These are phyloP conservation scores for Ogataea corticis DNA, from an alignment of 805 yeast genomes.

Conservation along the genomic window DNA sequence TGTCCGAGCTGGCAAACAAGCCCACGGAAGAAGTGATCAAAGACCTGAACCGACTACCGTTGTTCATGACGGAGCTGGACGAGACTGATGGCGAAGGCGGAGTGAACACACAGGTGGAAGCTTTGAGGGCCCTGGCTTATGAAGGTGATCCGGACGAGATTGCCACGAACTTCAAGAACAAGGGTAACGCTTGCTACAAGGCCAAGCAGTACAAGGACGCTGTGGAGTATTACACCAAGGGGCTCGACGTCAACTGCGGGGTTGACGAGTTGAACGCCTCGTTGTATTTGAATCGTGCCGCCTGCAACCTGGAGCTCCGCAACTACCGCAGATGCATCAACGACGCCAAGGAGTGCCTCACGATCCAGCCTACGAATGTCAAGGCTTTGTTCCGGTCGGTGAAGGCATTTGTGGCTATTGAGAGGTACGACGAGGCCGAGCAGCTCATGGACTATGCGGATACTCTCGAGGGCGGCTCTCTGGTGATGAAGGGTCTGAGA, in stretches of 20 bases:
- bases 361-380: constrained; percentile 63
- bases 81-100: constrained; percentile 77
- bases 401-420: constrained; percentile 71
- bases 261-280: constrained; percentile 58
- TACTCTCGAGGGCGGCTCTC: constrained; percentile 58
- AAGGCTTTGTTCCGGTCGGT: constrained; percentile 89
- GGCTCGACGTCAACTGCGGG: constrained; percentile 67
- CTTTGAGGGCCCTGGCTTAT: constrained; percentile 85
- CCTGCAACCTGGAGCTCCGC: constrained; percentile 81
- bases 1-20: constrained; percentile 61
- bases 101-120: constrained; percentile 75
- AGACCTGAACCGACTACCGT: constrained; percentile 83
- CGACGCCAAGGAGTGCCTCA: constrained; percentile 75
- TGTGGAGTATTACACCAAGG: constrained; percentile 74
- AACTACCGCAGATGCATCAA: constrained; percentile 85
- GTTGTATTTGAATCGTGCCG: constrained; percentile 80
- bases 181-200: constrained; percentile 87
- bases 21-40: constrained; percentile 72
- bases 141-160: constrained; percentile 95
- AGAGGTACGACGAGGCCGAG: constrained; percentile 68
- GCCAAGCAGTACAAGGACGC: constrained; percentile 75
- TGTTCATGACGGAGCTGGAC: constrained; percentile 89
- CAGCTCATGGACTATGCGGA: constrained; percentile 67
- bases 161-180: constrained; percentile 85
- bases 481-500: constrained; percentile 50